Evolutionary conservation across 2,329 filamentous ascomycete species (phyloP).

Genomic region (Furcasterigmium sp.): DNA sequence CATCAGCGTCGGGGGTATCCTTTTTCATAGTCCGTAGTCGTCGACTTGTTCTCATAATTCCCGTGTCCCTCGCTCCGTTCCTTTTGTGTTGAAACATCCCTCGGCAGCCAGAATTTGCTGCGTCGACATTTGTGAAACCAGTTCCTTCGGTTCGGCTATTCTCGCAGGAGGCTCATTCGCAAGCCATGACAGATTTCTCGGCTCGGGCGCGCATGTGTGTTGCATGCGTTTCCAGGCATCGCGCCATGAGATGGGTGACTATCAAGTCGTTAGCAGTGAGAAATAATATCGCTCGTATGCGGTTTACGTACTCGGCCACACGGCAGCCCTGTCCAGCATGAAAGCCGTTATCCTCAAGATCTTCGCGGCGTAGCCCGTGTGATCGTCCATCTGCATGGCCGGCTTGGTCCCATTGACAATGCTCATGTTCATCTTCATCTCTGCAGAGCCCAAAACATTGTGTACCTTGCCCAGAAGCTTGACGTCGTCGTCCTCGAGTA

Average conservation of each 20-base stretch:
- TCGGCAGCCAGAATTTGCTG: no score
- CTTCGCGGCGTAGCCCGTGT: conserved; percentile 77
- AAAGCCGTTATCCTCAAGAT: conserved; percentile 79
- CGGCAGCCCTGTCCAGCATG: conserved; percentile 81
- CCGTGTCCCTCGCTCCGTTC: background rate
- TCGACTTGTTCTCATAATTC: background rate
- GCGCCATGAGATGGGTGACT: conserved; percentile 50
- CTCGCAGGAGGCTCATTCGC: conserved; percentile 23
- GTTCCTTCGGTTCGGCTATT: background rate
- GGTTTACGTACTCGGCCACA: conserved; percentile 75
- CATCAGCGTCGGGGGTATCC: background rate
- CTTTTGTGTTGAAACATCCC: no score
- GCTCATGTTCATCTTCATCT: conserved; percentile 69
- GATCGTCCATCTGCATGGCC: conserved; percentile 50
- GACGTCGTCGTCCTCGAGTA: conserved; percentile 86
- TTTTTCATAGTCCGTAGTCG: background rate
- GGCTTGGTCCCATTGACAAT: conserved; percentile 41
- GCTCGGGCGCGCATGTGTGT: conserved; percentile 45
- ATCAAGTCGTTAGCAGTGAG: conserved; percentile 8
- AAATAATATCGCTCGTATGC: no score
- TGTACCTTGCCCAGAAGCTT: conserved; percentile 80
- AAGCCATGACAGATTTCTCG: conserved; percentile 43
- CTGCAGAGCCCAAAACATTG: conserved; percentile 69
- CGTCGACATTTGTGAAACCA: background rate
- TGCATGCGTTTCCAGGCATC: conserved; percentile 50